Evolutionary conservation across 83 land plant species (phyloP).

Genomic region (Picea engelmannii): DNA sequence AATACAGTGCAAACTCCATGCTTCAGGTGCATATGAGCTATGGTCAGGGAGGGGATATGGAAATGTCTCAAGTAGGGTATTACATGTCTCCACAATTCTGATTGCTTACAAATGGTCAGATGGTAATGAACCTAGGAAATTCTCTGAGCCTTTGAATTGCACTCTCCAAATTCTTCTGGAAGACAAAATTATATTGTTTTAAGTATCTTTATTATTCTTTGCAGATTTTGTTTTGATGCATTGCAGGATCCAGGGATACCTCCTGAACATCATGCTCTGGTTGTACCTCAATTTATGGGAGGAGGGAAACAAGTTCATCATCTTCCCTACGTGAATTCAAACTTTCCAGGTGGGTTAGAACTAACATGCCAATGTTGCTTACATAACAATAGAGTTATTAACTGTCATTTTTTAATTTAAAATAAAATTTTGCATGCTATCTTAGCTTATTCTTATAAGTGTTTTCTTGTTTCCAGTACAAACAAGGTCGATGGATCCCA

Average conservation of each 20-base stretch:
- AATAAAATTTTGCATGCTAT: constrained; percentile 58
- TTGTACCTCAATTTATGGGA: no score
- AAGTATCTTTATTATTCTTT: not conserved
- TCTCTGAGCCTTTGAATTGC: not conserved
- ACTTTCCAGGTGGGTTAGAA: not conserved
- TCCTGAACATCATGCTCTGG: constrained; percentile 68
- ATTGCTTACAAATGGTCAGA: constrained; percentile 45
- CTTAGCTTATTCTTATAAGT: constrained; percentile 30
- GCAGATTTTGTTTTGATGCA: constrained; percentile 27
- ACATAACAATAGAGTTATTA: not conserved
- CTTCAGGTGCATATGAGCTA: constrained; percentile 82
- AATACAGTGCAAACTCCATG: constrained; percentile 55
- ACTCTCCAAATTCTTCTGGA: not conserved
- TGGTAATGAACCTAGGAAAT: constrained; percentile 29
- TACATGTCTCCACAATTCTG: constrained; percentile 36
- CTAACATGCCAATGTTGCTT: not conserved
- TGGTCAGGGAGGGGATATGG: constrained; percentile 65
- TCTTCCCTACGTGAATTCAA: constrained; percentile 40
- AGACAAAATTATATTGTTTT: not conserved
- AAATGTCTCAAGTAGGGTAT: constrained; percentile 20
- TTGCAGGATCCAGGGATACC: constrained; percentile 62
- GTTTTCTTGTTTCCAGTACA: constrained; percentile 31
- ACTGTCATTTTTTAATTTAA: not conserved
- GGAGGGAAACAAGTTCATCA: constrained; percentile 41
- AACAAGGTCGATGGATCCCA: constrained; percentile 54